Evolutionary conservation across 2,329 filamentous ascomycete species (phyloP), one percentile per base, ranked within the genome.

Genomic region (Penicillium psychrosexuale): DNA sequence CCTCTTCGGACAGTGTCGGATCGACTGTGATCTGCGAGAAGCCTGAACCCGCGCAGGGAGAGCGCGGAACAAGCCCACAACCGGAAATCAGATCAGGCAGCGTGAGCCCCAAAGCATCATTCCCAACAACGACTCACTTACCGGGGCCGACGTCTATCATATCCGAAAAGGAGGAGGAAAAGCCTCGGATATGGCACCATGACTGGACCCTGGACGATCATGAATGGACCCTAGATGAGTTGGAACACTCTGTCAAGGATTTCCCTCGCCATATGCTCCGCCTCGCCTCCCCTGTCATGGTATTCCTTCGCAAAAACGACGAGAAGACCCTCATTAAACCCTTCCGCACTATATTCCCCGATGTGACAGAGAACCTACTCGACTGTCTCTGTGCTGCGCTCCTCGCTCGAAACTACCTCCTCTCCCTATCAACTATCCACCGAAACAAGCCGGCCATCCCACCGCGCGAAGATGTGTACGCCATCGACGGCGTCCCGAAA

Each of bases 131-230:
- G 6, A 55, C 60, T 4, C 45, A 58, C 8, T 63, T 65, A 13
- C 57, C 63, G 5, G 53, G 53, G 5, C 51, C 52, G 3, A 60
- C 59, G 1, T 67, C 69, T 3, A 61, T 58, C 11, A 61, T 55
- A 3, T 65, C 64, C 2, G 66, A 70, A 8, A 66, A 69, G 34
- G 66, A 67, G 22, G 37, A 68, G 12, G 64, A 67, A 34, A 72
- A 69, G 43, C 51, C 58, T 31, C 48, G 55, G 1, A 66, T 66
- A 58, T 71, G 71, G 69, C 69, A 73, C 39, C 68, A 71, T 37
- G 68, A 73, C 47, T 75, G 72, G 72, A 70, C 70, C 7, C 58
- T 73, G 5, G 72, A 75, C 43, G 70, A 75, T 48, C 69, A 73
- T 44, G 72, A 74, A 53, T 75, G 72, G 72, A 70, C 71, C 5